phyloP scores from a whole-genome alignment of 139 green algal species.

The Volvox africanus region DNA sequence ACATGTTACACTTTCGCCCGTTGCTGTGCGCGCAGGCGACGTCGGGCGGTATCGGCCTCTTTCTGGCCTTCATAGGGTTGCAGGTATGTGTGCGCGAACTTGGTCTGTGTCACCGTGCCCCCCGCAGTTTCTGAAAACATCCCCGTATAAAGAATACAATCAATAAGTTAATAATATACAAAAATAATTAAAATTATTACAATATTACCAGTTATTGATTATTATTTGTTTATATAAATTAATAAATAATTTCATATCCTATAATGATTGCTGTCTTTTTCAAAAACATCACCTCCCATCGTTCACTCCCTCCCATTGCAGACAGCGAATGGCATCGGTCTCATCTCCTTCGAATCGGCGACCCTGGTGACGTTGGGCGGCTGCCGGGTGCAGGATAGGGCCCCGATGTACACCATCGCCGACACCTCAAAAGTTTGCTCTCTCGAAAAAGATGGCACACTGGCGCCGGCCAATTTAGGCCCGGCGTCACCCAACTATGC shows the following conservation, averaged over 20 bases:
- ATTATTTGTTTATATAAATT: constrained; percentile 25
- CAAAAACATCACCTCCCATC: not conserved
- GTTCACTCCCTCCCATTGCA: constrained; percentile 11
- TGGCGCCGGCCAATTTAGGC: constrained; percentile 20
- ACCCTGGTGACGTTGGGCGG: constrained; percentile 68
- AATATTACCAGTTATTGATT: too few species aligned
- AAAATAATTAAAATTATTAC: too few species aligned
- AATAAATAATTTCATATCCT: too few species aligned
- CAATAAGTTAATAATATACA: too few species aligned
- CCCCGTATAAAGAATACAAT: too few species aligned
- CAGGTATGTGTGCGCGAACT: constrained; percentile 52
- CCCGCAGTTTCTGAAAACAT: too few species aligned
- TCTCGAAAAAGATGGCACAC: not conserved
- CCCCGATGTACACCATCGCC: constrained; percentile 53
- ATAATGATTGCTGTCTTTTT: too few species aligned
- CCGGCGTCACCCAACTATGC: constrained; percentile 49
- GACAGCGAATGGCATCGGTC: constrained; percentile 74
- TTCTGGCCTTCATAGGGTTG: constrained; percentile 85
- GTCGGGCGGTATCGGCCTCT: constrained; percentile 82
- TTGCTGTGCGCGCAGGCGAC: constrained; percentile 53
- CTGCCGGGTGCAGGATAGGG: constrained; percentile 46
- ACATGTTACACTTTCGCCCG: too few species aligned
- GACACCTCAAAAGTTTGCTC: not conserved
- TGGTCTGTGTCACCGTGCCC: too few species aligned
- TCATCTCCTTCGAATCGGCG: constrained; percentile 77